Evolutionary conservation across 2,329 filamentous ascomycete species (phyloP).

Genomic region (Xylariales sp.): DNA sequence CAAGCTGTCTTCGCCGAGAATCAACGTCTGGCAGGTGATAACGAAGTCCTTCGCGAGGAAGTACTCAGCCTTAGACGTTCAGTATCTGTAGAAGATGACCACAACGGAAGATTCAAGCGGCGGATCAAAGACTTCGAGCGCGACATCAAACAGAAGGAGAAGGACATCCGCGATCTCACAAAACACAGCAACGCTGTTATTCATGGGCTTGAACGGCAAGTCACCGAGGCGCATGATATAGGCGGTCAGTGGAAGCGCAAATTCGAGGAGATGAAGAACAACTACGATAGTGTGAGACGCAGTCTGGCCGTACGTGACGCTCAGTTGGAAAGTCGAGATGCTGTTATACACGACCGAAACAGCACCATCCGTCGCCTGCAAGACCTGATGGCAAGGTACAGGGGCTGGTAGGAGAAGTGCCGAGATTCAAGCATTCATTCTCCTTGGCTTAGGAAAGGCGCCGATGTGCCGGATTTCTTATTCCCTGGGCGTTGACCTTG

Average conservation of each 20-base stretch:
- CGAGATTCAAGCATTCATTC: neutral
- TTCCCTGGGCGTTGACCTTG: neutral
- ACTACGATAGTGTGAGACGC: conserved; percentile 10
- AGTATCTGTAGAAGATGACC: conserved; percentile 13
- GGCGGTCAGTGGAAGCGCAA: conserved; percentile 8
- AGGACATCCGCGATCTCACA: too few relatives aligned
- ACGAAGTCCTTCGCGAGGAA: conserved; percentile 12
- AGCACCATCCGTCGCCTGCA: conserved; percentile 11
- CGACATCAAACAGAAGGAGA: conserved; percentile 17
- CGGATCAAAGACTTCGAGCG: conserved; percentile 14
- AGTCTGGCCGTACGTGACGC: conserved; percentile 10
- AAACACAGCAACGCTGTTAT: neutral
- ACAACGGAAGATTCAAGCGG: conserved; percentile 13
- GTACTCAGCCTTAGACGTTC: conserved; percentile 6
- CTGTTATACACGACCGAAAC: conserved; percentile 14
- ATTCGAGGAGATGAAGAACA: conserved; percentile 10
- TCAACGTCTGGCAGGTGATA: conserved; percentile 13
- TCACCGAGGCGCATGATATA: conserved; percentile 16
- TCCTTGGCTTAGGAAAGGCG: neutral
- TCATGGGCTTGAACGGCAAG: conserved; percentile 9
- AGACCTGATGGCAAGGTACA: conserved; percentile 3
- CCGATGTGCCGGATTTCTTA: neutral
- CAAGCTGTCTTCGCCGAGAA: conserved; percentile 11
- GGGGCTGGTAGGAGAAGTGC: neutral
- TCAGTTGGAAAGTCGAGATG: conserved; percentile 11